These are phyloP conservation scores for Typha latifolia DNA, from an alignment of 176 grass and related monocot genomes.

Conservation along the genomic window DNA sequence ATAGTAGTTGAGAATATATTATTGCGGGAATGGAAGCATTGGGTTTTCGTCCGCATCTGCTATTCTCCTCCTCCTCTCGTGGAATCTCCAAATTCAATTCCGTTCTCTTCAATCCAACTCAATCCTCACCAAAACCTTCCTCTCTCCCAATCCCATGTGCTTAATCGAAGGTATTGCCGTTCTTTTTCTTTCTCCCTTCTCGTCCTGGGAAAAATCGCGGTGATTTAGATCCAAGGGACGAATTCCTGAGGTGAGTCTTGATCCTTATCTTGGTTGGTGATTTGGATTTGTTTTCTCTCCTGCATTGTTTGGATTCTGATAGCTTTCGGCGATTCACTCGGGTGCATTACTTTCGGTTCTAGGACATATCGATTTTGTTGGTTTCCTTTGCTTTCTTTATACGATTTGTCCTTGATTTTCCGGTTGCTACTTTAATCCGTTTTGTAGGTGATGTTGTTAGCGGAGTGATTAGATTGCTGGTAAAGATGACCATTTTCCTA, in stretches of 20 bases:
- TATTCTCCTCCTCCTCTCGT: slow-evolving; percentile 14
- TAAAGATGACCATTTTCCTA: too few relatives aligned
- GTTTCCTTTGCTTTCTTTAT: too few relatives aligned
- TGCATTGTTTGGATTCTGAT: too few relatives aligned
- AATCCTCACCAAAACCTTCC: not conserved
- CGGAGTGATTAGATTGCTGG: too few relatives aligned
- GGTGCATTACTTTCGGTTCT: too few relatives aligned
- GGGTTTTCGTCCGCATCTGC: not conserved
- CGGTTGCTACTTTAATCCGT: too few relatives aligned
- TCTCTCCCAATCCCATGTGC: not conserved
- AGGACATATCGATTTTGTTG: too few relatives aligned
- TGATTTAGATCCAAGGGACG: slow-evolving; percentile 1
- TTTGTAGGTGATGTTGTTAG: too few relatives aligned
- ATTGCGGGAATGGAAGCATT: not conserved
- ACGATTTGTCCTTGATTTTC: too few relatives aligned
- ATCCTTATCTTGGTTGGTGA: not conserved
- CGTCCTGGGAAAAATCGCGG: not conserved
- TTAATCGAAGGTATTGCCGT: not conserved
- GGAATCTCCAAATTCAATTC: slow-evolving; percentile 22
- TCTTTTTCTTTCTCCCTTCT: not conserved
- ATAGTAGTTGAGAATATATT: too few relatives aligned
- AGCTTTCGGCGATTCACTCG: too few relatives aligned
- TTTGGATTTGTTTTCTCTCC: too few relatives aligned
- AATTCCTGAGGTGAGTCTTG: not conserved
- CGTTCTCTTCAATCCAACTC: slow-evolving; percentile 16